These are phyloP conservation scores for Clarireedia paspali DNA, from an alignment of 2,329 filamentous ascomycete genomes.

Conservation along the genomic window DNA sequence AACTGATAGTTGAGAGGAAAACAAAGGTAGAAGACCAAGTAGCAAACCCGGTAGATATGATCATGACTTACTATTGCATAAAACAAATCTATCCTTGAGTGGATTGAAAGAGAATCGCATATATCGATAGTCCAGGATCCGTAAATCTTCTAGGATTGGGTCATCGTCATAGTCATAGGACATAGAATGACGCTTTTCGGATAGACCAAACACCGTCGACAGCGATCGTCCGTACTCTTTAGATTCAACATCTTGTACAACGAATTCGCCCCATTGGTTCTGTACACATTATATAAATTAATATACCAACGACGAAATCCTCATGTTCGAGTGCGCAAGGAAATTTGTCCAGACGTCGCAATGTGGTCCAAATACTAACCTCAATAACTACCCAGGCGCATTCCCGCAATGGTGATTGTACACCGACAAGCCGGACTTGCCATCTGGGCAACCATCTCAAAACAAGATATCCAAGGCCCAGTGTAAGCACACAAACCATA, in stretches of 20 bases:
- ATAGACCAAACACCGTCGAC: constrained; percentile 59
- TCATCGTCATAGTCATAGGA: constrained; percentile 67
- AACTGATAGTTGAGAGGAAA: too few species aligned
- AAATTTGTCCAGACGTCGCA: background rate
- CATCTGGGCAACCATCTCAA: constrained; percentile 86
- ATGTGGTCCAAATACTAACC: constrained; percentile 36
- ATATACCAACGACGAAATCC: constrained; percentile 11
- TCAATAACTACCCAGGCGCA: constrained; percentile 92
- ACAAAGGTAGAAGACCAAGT: too few species aligned
- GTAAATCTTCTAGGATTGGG: constrained; percentile 66
- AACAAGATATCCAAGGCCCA: constrained; percentile 74
- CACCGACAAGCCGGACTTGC: constrained; percentile 71
- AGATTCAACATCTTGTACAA: constrained; percentile 59
- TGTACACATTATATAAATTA: constrained; percentile 32
- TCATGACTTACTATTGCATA: constrained; percentile 54
- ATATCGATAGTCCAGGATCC: constrained; percentile 85
- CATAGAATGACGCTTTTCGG: constrained; percentile 49
- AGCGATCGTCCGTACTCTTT: constrained; percentile 46
- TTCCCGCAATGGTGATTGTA: constrained; percentile 57
- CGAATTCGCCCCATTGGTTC: constrained; percentile 95
- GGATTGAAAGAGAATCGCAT: constrained; percentile 90
- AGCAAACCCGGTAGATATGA: too few species aligned
- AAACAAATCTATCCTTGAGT: constrained; percentile 76
- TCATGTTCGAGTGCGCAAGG: background rate
- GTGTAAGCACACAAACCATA: constrained; percentile 60